Evolutionary conservation across 768 basidiomycete genomes (phyloP), one percentile per base, ranked within the genome.

Genomic region (Lactarius psammicola): DNA sequence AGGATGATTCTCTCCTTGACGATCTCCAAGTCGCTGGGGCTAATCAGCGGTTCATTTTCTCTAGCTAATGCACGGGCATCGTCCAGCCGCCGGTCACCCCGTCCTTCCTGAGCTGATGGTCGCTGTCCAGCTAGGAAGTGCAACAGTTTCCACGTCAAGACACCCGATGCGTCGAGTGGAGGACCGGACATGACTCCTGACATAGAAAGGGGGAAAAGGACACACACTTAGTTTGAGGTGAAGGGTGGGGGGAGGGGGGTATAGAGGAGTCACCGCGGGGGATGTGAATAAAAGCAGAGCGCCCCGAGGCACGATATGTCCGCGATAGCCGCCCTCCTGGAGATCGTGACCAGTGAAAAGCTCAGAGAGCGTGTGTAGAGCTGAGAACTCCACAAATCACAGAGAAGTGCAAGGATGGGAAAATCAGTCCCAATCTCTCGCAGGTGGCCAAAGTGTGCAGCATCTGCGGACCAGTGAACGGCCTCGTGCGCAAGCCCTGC

Each of bases 141-240:
- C 15, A 67, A 42, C 1, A 67, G 51, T 23, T 26, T 63, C 42
- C 33, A 63, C 5, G 51, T 54, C 26, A 67, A 20, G 53, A 63
- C 36, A 38, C 61, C 61, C 1, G 66, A 58, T 31, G 51, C 66
- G 51, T 67, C 61, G 8, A 59, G 40, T 4, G 61, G 18, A 13
- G 40, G 61, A 0, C 36, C 33, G 23, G 49, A 5, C 18, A 18
- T 46, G 4, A 8, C 10, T 15, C 13, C 20, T 18, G 57, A 15
- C 49, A 66, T 55, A 18, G 49, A 60, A 40, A 0, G 9, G 36
- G 23, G 11, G 20, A 7, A 4, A 54, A 7, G 9, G 20, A 34
- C 7, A 44, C 40, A 28, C 40, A 36, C 30, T 51, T 17, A 38
- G 17, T 15, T 13, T 23, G 18, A 38, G 33, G 53, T 18, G 15